A percentile compares a stretch with the other conserved stretches of the same genome.
These are phyloP conservation scores for Penicillium capsulatum DNA, from an alignment of 2,329 filamentous ascomycete species.

Conservation along the genomic window DNA sequence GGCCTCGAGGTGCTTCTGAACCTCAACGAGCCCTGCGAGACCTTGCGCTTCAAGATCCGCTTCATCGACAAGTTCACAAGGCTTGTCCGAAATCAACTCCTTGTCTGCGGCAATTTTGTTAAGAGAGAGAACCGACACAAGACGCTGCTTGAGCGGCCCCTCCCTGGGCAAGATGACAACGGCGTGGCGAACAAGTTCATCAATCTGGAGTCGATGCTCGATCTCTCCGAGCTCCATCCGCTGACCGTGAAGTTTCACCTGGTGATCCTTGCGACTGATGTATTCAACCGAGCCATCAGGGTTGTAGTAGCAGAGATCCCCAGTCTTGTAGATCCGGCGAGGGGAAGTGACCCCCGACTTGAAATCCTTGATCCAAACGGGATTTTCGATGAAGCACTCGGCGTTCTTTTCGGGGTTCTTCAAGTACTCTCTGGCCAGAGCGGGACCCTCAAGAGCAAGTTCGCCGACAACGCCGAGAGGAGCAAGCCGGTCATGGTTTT, in stretches of 20 bases:
- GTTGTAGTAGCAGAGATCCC: constrained; percentile 32
- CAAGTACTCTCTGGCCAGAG: constrained; percentile 40
- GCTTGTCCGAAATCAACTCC: constrained; percentile 27
- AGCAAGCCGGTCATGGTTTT: constrained; percentile 29
- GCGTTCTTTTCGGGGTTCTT: constrained; percentile 36
- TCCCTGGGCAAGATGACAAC: constrained; percentile 44
- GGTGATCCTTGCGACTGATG: constrained; percentile 60
- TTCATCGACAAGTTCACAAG: constrained; percentile 32
- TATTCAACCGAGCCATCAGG: constrained; percentile 33
- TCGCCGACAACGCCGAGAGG: constrained; percentile 38
- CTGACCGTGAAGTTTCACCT: constrained; percentile 63
- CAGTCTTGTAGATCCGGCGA: constrained; percentile 29
- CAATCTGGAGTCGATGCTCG: constrained; percentile 35
- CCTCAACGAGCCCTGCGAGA: constrained; percentile 28
- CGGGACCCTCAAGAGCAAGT: constrained; percentile 38
- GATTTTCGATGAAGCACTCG: constrained; percentile 27
- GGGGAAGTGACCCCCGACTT: constrained; percentile 7
- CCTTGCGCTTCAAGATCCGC: constrained; percentile 20
- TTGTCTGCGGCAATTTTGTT: constrained; percentile 23
- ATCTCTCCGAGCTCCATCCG: constrained; percentile 58
- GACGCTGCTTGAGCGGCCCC: constrained; percentile 42
- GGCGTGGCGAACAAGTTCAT: constrained; percentile 35
- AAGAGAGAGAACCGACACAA: constrained; percentile 44
- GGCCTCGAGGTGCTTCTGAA: constrained; percentile 38
- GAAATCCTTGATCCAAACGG: constrained; percentile 25